Conservation (phyloP, 768 basidiomycete species). For the Amanita fuliginea region DNA sequence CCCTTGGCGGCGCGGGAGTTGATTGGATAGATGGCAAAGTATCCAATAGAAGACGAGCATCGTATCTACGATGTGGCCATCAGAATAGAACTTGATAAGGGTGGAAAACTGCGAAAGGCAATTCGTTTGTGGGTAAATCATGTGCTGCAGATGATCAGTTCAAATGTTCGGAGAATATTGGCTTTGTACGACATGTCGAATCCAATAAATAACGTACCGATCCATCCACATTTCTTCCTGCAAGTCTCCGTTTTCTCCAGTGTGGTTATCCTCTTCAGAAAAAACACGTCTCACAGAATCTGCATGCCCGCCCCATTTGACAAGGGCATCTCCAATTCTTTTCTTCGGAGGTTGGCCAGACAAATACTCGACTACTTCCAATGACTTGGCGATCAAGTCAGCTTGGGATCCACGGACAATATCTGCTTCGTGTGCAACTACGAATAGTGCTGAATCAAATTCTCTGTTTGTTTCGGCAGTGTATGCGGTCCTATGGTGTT, state of each 20-base stretch:
- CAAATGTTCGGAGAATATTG: neutral
- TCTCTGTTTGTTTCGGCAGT: neutral
- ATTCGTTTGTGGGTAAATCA: conserved; percentile 13
- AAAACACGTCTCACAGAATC: neutral
- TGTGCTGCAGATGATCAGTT: neutral
- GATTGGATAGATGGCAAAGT: conserved; percentile 19
- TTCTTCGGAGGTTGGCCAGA: conserved; percentile 4
- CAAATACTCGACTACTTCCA: conserved; percentile 15
- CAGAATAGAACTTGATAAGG: conserved; percentile 11
- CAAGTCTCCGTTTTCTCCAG: conserved; percentile 5
- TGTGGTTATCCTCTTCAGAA: conserved; percentile 14
- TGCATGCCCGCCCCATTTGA: conserved; percentile 17
- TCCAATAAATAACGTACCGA: conserved; percentile 51
- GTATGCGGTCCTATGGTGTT: neutral
- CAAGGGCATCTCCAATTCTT: conserved; percentile 22
- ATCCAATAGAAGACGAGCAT: conserved; percentile 67
- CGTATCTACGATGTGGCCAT: conserved; percentile 45
- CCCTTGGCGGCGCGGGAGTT: conserved; percentile 4
- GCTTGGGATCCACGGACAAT: conserved; percentile 45
- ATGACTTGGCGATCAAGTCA: conserved; percentile 22
- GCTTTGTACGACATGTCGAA: neutral
- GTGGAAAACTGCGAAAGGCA: conserved; percentile 12
- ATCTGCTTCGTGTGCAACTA: conserved; percentile 74
- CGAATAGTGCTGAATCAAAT: conserved; percentile 21
- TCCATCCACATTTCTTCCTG: conserved; percentile 57